Evolutionary conservation across 2,329 filamentous ascomycete genomes (phyloP).

Genomic region (Aspergillus aculeatinus): DNA sequence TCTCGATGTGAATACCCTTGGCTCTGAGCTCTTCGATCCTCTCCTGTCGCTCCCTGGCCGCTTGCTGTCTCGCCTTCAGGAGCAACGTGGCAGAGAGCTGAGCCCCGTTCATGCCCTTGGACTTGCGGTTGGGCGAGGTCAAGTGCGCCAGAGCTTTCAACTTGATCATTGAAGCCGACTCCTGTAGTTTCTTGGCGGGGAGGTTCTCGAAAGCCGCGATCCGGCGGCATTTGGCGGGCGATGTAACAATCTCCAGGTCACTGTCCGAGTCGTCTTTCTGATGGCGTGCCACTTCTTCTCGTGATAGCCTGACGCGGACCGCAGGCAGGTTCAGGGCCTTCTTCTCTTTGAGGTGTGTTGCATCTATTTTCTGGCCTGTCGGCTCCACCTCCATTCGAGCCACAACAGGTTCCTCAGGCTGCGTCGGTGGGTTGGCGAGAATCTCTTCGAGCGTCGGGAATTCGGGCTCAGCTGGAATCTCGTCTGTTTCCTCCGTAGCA

Average conservation of each 20-base stretch:
- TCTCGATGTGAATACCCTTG: constrained; percentile 79
- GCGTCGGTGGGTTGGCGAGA: constrained; percentile 28
- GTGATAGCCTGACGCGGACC: constrained; percentile 43
- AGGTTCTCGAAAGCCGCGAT: constrained; percentile 68
- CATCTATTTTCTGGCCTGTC: constrained; percentile 25
- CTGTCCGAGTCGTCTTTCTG: constrained; percentile 48
- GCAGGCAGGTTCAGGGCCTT: constrained; percentile 31
- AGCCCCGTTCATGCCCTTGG: constrained; percentile 61
- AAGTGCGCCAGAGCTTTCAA: constrained; percentile 75
- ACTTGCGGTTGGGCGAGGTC: constrained; percentile 54
- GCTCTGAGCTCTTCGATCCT: constrained; percentile 73
- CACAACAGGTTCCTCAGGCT: constrained; percentile 10
- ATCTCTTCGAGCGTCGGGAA: constrained; percentile 43
- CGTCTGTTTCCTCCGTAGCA: not conserved
- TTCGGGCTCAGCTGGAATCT: constrained; percentile 28
- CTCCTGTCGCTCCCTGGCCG: constrained; percentile 71
- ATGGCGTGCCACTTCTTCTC: constrained; percentile 35
- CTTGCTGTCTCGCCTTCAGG: constrained; percentile 75
- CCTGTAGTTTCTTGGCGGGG: constrained; percentile 62
- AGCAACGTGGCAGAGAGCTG: constrained; percentile 69
- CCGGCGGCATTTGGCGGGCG: constrained; percentile 42
- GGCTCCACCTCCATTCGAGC: constrained; percentile 8
- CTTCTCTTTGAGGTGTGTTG: constrained; percentile 20
- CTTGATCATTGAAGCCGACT: constrained; percentile 60
- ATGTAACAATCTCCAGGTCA: constrained; percentile 63